These are phyloP conservation scores for Thraustotheca clavata DNA, from an alignment of 352 stramenopile genomes.

Conservation along the genomic window DNA sequence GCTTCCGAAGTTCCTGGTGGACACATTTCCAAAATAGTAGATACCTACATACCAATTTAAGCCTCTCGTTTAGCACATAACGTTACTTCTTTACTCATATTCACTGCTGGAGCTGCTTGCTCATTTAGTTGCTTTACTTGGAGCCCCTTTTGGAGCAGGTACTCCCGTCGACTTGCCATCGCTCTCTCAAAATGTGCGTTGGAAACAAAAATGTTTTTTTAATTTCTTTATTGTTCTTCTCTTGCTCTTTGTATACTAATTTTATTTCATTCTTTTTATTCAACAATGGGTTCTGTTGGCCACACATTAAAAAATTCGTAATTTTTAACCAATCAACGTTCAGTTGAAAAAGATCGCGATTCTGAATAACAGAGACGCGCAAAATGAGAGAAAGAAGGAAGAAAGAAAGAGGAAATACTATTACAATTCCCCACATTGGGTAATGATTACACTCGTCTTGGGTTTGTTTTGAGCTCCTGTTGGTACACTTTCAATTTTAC, in stretches of 20 bases:
- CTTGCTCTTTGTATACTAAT: slow-evolving; percentile 6
- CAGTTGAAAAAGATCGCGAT: neutral
- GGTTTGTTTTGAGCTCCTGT: slow-evolving; percentile 78
- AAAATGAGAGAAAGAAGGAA: neutral
- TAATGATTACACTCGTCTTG: slow-evolving; percentile 79
- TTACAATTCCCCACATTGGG: slow-evolving; percentile 85
- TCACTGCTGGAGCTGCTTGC: slow-evolving; percentile 30
- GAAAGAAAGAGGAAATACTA: neutral
- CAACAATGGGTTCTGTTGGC: neutral
- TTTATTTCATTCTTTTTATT: neutral
- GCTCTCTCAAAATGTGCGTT: too few relatives aligned
- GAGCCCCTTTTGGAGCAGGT: slow-evolving; percentile 71
- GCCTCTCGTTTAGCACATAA: neutral
- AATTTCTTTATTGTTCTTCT: neutral
- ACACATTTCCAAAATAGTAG: slow-evolving; percentile 72
- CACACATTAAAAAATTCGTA: slow-evolving; percentile 16
- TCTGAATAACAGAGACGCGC: neutral
- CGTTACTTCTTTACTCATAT: slow-evolving; percentile 49
- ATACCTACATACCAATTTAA: slow-evolving; percentile 33
- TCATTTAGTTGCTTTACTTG: slow-evolving; percentile 70
- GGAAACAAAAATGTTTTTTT: too few relatives aligned
- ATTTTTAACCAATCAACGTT: slow-evolving; percentile 10
- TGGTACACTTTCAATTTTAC: slow-evolving; percentile 89
- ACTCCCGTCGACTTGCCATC: slow-evolving; percentile 76
- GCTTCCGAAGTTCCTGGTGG: slow-evolving; percentile 68